Evolutionary conservation across 2,329 filamentous ascomycete genomes (phyloP).

Genomic region (Pseudopyrenochaeta lycopersici): DNA sequence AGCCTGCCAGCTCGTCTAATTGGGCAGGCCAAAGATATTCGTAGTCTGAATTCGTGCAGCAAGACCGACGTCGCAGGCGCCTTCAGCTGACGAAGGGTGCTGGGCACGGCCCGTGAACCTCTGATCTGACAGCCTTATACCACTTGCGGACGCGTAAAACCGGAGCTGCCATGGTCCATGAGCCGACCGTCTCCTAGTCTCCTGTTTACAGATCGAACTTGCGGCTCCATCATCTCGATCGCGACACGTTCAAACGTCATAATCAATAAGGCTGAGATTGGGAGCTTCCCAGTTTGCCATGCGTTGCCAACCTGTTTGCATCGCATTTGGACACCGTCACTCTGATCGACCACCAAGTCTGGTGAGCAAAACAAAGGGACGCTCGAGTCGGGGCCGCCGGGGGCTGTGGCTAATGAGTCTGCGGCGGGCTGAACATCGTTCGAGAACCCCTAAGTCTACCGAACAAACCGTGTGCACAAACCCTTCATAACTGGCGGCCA

Average conservation of each 20-base stretch:
- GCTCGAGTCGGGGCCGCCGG: slow-evolving; percentile 37
- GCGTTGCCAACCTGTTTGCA: slow-evolving; percentile 10
- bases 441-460: slow-evolving; percentile 36
- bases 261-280: slow-evolving; percentile 30
- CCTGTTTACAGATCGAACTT: slow-evolving; percentile 37
- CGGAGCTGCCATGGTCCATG: slow-evolving; percentile 36
- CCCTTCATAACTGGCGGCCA: slow-evolving; percentile 34
- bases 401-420: slow-evolving; percentile 29
- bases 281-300: slow-evolving; percentile 36
- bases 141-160: slow-evolving; percentile 42
- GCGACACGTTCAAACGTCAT: slow-evolving; percentile 42
- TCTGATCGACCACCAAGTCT: slow-evolving; percentile 5
- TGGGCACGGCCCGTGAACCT: slow-evolving; percentile 39
- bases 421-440: slow-evolving; percentile 43
- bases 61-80: slow-evolving; percentile 38
- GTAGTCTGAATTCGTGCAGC: slow-evolving; percentile 39
- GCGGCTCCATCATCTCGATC: slow-evolving; percentile 39
- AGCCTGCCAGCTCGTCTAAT: slow-evolving; percentile 24
- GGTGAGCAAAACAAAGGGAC: slow-evolving; percentile 15
- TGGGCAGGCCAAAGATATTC: slow-evolving; percentile 40
- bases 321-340: slow-evolving; percentile 16
- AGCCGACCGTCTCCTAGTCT: slow-evolving; percentile 32
- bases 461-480: slow-evolving; percentile 42
- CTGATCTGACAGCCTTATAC: slow-evolving; percentile 37
- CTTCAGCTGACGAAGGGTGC: slow-evolving; percentile 27